phyloP scores from a whole-genome alignment of 2,329 filamentous ascomycete genomes.

The Sporothrix humicola region DNA sequence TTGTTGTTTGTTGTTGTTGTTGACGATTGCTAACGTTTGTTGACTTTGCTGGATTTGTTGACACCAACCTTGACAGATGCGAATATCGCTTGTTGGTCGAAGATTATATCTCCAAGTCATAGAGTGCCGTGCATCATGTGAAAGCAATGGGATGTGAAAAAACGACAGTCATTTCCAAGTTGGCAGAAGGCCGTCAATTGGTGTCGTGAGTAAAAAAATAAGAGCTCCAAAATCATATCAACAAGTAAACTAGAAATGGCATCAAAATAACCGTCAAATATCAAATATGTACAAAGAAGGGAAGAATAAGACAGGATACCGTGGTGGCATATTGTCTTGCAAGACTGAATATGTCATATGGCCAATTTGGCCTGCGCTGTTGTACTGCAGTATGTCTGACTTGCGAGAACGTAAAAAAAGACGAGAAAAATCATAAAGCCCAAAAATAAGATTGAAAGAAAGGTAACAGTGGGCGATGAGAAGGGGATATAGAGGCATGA shows the following conservation, averaged over 20 bases:
- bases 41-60: background rate
- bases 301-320: background rate
- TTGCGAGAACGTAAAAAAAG: background rate
- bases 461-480: background rate
- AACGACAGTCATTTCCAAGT: background rate
- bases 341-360: background rate
- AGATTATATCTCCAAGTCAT: slow-evolving; percentile 14
- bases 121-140: background rate
- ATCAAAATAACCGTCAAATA: background rate
- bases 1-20: background rate
- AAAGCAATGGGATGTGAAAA: background rate
- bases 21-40: background rate
- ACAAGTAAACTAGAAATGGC: background rate
- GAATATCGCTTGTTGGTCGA: background rate
- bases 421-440: background rate
- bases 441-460: slow-evolving; percentile 10
- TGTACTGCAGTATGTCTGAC: background rate
- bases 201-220: background rate
- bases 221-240: background rate
- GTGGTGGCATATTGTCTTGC: background rate
- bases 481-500: background rate
- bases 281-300: background rate
- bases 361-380: background rate
- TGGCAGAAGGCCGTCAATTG: background rate
- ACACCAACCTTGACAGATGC: background rate